phyloP scores from a whole-genome alignment of 2,329 filamentous ascomycete species.

The Exophiala xenobiotica region DNA sequence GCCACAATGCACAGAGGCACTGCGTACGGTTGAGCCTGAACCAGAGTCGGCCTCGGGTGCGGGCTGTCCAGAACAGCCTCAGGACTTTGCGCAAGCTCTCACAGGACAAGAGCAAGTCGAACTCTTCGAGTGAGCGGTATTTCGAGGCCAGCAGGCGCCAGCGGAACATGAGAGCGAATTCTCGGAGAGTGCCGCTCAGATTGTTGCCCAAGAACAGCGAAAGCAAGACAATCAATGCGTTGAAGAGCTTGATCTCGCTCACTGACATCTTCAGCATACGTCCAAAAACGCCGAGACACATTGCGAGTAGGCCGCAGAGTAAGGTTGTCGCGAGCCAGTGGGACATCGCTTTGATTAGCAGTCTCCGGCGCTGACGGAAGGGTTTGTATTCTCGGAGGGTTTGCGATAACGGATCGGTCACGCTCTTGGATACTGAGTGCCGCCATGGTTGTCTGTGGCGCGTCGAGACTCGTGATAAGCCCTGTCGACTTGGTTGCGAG shows the following conservation, averaged over 20 bases:
- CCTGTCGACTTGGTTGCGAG: neutral
- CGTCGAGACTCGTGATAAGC: neutral
- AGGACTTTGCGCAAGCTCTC: constrained; percentile 28
- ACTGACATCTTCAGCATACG: constrained; percentile 18
- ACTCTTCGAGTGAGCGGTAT: constrained; percentile 28
- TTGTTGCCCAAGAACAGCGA: constrained; percentile 28
- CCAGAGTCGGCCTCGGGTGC: constrained; percentile 14
- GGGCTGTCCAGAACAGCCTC: constrained; percentile 23
- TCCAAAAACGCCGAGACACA: constrained; percentile 21
- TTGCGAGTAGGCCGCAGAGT: constrained; percentile 24
- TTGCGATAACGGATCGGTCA: neutral
- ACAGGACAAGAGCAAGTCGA: constrained; percentile 30
- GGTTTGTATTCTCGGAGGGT: constrained; percentile 28
- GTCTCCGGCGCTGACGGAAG: constrained; percentile 21
- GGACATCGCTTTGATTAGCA: constrained; percentile 20
- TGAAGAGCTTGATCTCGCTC: constrained; percentile 28
- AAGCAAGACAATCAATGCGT: constrained; percentile 27
- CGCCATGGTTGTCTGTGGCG: constrained; percentile 24
- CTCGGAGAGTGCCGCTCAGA: constrained; percentile 23
- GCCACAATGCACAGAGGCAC: constrained; percentile 24
- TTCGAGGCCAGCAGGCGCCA: constrained; percentile 29
- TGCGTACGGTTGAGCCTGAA: constrained; percentile 27
- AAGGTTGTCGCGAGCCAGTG: constrained; percentile 25
- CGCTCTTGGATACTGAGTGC: constrained; percentile 23
- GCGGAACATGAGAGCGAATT: constrained; percentile 28